phyloP scores from a whole-genome alignment of 2,329 filamentous ascomycete genomes.

The Fusarium virguliforme region DNA sequence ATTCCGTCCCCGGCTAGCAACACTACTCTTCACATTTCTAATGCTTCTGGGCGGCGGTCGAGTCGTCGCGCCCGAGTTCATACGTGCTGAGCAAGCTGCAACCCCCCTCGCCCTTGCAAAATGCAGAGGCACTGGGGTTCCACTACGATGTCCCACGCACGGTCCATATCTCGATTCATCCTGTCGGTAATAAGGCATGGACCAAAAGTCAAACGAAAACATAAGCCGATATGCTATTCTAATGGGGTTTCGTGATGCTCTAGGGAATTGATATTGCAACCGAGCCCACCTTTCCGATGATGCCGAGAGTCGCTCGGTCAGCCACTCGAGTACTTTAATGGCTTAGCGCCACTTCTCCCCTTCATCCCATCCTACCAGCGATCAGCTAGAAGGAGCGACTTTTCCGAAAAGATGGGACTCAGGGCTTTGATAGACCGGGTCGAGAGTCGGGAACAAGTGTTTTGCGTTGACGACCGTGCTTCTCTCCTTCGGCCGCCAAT shows the following conservation, averaged over 20 bases:
- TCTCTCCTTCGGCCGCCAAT: too few species aligned
- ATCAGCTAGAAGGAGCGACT: not conserved
- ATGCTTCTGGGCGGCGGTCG: too few species aligned
- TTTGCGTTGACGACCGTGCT: not conserved
- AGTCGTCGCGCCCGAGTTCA: too few species aligned
- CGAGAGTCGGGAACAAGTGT: not conserved
- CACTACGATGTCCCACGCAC: too few species aligned
- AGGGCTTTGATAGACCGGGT: not conserved
- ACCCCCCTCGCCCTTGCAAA: too few species aligned
- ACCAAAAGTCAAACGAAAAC: too few species aligned
- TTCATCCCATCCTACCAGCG: not conserved
- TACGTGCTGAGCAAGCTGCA: too few species aligned
- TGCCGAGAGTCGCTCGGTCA: not conserved
- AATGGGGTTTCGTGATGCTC: not conserved
- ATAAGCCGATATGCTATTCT: not conserved
- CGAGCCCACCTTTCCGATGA: not conserved
- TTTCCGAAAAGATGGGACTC: not conserved
- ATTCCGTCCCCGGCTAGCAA: too few species aligned
- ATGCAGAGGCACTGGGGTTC: too few species aligned
- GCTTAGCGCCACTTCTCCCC: not conserved
- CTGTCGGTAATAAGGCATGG: too few species aligned
- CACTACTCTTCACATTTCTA: too few species aligned
- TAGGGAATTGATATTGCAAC: not conserved
- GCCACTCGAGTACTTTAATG: not conserved
- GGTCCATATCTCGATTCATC: too few species aligned